Evolutionary conservation across 2,329 filamentous ascomycete species (phyloP), one percentile per base, ranked within the genome.

Genomic region (Ophiostoma quercus): DNA sequence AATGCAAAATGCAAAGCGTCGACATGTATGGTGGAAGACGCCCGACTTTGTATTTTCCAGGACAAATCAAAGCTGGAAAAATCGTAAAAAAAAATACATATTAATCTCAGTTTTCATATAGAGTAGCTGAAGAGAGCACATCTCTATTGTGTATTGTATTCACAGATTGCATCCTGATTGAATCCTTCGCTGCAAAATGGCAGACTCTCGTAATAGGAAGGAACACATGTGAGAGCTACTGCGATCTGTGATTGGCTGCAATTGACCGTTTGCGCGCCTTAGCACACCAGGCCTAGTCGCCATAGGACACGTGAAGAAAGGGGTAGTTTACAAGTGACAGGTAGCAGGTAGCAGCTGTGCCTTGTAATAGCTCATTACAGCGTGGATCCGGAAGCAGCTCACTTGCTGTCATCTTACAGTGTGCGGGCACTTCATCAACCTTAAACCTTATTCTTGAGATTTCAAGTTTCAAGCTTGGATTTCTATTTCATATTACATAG

Each of bases 301-400:
- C 8, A 19, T 51, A 19, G 16, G 9, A 62, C 57, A 62, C 57
- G 57, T 62, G 57, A 62, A 62, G 57, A 62, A 62, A 32, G 57
- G 57, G 57, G 25, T 25, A 29, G 47, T 22, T n/a, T n/a, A 57
- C 22, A 11, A 25, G 51, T 57, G 22, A 57, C n/a, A 25, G 51
- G 51, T 57, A 57, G 22, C n/a, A 25, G 51, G 51, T 57, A 57
- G 22, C 22, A 57, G 43, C 43, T 62, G 2, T 32, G 25, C 22
- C 57, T 7, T 32, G n/a, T 57, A 57, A 25, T 3, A 60, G 22
- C 57, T 60, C 51, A 25, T 25, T 57, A 57, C 19, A 62, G 51
- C 51, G 51, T 57, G 8, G 47, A 57, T 25, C 51, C 57, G 22
- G 25, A 62, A 62, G 57, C 57, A 62, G 57, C 12, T 60, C 54